phyloP scores from a whole-genome alignment of 2,329 filamentous ascomycete species.

The Tolypocladium inflatum region DNA sequence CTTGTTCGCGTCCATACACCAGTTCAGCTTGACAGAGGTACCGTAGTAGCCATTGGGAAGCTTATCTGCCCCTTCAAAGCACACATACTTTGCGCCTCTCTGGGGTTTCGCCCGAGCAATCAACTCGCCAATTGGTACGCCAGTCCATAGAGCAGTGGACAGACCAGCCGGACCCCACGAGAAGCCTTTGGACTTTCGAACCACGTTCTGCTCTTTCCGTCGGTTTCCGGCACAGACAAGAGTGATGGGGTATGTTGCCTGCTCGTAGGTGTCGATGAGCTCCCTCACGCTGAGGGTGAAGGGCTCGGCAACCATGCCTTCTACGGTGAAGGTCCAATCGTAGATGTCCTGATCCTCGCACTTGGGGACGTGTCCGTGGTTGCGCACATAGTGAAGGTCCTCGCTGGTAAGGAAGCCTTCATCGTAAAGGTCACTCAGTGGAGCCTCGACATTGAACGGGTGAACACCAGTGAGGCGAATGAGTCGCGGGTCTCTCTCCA shows the following conservation, averaged over 20 bases:
- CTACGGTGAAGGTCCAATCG: conserved; percentile 74
- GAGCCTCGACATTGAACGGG: conserved; percentile 85
- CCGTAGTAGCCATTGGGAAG: conserved; percentile 84
- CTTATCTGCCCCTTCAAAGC: conserved; percentile 85
- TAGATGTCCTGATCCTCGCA: conserved; percentile 63
- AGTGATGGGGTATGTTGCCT: conserved; percentile 78
- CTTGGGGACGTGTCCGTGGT: conserved; percentile 74
- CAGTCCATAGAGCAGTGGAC: conserved; percentile 82
- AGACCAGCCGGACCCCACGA: conserved; percentile 86
- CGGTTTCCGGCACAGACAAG: conserved; percentile 88
- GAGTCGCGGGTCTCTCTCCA: conserved; percentile 68
- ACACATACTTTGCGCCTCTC: conserved; percentile 69
- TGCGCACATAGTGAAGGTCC: conserved; percentile 84
- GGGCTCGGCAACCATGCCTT: conserved; percentile 74
- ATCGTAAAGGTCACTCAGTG: conserved; percentile 67
- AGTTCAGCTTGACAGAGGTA: conserved; percentile 79
- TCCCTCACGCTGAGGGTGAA: conserved; percentile 63
- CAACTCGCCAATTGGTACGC: conserved; percentile 65
- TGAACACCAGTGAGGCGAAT: conserved; percentile 83
- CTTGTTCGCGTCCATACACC: conserved; percentile 73
- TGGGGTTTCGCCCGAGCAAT: conserved; percentile 58
- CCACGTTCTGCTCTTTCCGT: conserved; percentile 85
- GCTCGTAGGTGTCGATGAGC: conserved; percentile 64
- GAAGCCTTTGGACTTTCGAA: conserved; percentile 86
- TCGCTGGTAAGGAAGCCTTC: conserved; percentile 78